phyloP scores from a whole-genome alignment of 305 asterid genomes.

The Solanum aculeatissimum region DNA sequence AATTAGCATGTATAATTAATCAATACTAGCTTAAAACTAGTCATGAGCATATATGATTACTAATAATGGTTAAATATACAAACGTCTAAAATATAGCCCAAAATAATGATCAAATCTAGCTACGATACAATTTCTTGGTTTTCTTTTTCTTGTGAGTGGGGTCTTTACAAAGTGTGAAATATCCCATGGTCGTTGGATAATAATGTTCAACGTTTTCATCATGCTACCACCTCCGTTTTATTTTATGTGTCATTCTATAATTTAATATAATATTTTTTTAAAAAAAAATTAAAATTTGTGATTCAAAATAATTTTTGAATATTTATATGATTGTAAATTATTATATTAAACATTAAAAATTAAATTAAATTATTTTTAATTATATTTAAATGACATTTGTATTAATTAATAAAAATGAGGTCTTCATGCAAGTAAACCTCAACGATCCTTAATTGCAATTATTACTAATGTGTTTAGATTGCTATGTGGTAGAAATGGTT shows the following conservation, averaged over 20 bases:
- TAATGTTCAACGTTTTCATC: neutral
- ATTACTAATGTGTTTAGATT: neutral
- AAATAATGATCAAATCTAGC: neutral
- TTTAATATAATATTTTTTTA: too few relatives aligned
- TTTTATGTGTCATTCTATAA: too few relatives aligned
- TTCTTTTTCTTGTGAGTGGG: neutral
- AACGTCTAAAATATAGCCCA: neutral
- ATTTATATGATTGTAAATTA: too few relatives aligned
- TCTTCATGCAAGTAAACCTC: neutral
- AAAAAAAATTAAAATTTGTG: too few relatives aligned
- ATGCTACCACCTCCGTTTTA: too few relatives aligned
- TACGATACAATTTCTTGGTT: neutral
- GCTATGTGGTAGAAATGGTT: neutral
- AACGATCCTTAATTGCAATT: neutral
- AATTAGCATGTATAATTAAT: neutral
- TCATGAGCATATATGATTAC: neutral
- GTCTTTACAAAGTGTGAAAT: neutral
- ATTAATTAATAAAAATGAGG: neutral
- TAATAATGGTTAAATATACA: neutral
- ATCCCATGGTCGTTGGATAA: neutral
- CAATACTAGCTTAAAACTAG: neutral
- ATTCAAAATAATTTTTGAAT: too few relatives aligned
- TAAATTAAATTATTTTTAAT: too few relatives aligned
- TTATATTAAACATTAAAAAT: too few relatives aligned
- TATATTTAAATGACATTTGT: too few relatives aligned